These are phyloP conservation scores for Chaetomiaceae sp. DNA, from an alignment of 2,329 filamentous ascomycete species.

Conservation along the genomic window DNA sequence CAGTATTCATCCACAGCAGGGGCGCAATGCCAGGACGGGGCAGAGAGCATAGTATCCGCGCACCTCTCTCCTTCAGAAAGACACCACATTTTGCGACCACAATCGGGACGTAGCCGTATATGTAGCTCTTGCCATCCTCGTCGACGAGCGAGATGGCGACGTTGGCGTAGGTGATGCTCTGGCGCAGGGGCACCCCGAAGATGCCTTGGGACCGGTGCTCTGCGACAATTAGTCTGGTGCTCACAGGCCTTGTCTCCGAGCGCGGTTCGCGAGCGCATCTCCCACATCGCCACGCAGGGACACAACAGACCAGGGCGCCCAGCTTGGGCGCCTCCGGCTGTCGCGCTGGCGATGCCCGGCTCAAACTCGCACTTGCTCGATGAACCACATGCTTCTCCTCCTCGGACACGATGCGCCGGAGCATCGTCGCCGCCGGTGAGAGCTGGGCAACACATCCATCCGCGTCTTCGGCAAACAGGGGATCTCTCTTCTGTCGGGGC, in stretches of 20 bases:
- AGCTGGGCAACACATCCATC: slow-evolving; percentile 11
- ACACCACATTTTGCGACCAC: slow-evolving; percentile 98
- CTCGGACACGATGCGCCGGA: slow-evolving; percentile 11
- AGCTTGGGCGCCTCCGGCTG: slow-evolving; percentile 15
- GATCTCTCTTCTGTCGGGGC: slow-evolving; percentile 13
- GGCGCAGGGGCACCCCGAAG: slow-evolving; percentile 86
- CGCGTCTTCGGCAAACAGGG: slow-evolving; percentile 21
- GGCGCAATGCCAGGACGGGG: no score
- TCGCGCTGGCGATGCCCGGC: slow-evolving; percentile 4
- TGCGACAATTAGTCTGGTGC: slow-evolving; percentile 27
- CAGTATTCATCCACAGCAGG: slow-evolving; percentile 12
- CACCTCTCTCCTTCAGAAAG: slow-evolving; percentile 96
- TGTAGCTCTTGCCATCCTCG: slow-evolving; percentile 88
- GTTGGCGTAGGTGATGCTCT: slow-evolving; percentile 95
- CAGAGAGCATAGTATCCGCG: slow-evolving; percentile 26
- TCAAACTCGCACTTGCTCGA: slow-evolving; percentile 24
- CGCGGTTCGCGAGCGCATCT: slow-evolving; percentile 10
- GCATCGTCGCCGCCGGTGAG: slow-evolving; percentile 8
- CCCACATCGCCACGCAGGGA: slow-evolving; percentile 15
- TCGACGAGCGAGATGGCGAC: slow-evolving; percentile 96
- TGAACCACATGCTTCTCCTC: slow-evolving; percentile 15
- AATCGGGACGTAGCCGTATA: slow-evolving; percentile 97
- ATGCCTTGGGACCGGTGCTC: slow-evolving; percentile 63
- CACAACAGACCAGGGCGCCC: slow-evolving; percentile 13
- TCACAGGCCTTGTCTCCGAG: slow-evolving; percentile 5